Evolutionary conservation across 2,329 filamentous ascomycete species (phyloP).

Genomic region (Mariannaea elegans): DNA sequence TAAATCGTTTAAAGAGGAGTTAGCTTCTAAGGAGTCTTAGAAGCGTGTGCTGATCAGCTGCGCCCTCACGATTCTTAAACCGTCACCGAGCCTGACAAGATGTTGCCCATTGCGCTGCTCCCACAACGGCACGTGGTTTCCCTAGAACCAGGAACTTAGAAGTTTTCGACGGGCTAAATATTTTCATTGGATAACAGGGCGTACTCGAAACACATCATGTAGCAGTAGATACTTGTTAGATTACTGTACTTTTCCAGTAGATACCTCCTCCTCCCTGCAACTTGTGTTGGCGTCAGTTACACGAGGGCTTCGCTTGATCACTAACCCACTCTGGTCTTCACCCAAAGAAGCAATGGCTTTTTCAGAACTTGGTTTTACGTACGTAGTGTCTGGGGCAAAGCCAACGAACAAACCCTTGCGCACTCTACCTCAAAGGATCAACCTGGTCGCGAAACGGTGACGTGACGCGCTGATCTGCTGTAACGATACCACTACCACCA

Average conservation of each 20-base stretch:
- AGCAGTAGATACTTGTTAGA: neutral
- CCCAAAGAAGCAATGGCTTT: constrained; percentile 7
- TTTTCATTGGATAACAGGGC: constrained; percentile 9
- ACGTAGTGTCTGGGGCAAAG: constrained; percentile 7
- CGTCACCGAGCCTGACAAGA: constrained; percentile 8
- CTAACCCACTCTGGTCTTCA: neutral
- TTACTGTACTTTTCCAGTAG: neutral
- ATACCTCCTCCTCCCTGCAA: neutral
- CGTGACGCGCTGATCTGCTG: constrained; percentile 15
- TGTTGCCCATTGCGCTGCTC: constrained; percentile 1
- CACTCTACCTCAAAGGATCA: constrained; percentile 10
- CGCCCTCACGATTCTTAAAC: neutral
- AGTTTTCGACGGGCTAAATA: neutral
- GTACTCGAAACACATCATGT: constrained; percentile 5
- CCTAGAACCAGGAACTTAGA: neutral
- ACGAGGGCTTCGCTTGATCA: neutral
- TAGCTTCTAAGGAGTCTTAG: constrained; percentile 9
- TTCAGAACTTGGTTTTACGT: neutral
- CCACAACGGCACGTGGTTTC: constrained; percentile 5
- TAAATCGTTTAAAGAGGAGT: constrained; percentile 22
- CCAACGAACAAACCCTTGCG: neutral
- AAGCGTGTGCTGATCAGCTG: neutral
- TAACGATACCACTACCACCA: neutral
- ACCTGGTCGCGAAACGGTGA: constrained; percentile 21
- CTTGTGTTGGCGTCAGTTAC: neutral